phyloP scores from a whole-genome alignment of 2,329 filamentous ascomycete species.

The Westerdykella ornata region DNA sequence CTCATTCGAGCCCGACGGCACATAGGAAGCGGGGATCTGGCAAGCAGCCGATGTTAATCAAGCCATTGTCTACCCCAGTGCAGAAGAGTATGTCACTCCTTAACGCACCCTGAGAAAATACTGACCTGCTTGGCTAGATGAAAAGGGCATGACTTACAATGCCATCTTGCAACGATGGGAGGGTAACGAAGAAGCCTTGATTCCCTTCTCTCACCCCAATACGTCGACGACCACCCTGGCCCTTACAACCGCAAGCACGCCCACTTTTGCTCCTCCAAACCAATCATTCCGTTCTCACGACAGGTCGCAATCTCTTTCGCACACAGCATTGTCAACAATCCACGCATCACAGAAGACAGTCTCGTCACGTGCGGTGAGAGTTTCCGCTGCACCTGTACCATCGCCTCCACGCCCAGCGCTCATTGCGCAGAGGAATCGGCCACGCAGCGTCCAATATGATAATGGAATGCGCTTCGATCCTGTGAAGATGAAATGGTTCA shows the following conservation, averaged over 20 bases:
- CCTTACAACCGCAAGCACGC: conserved; percentile 36
- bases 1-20: conserved; percentile 46
- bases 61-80: conserved; percentile 70
- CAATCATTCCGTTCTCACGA: conserved; percentile 29
- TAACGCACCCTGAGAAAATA: conserved; percentile 2
- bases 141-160: conserved; percentile 97
- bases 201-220: conserved; percentile 57
- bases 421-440: conserved; percentile 77
- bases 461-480: conserved; percentile 99
- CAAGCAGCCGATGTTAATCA: conserved; percentile 81
- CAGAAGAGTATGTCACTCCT: conserved; percentile 62
- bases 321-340: conserved; percentile 35
- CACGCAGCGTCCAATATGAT: conserved; percentile 84
- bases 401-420: conserved; percentile 61
- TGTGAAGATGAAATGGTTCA: conserved; percentile 95
- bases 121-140: conserved; percentile 47
- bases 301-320: conserved; percentile 37
- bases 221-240: conserved; percentile 44
- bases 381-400: conserved; percentile 20
- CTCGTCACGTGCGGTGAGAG: conserved; percentile 28
- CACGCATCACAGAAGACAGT: conserved; percentile 38
- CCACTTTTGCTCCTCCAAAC: conserved; percentile 34
- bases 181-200: conserved; percentile 83
- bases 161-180: conserved; percentile 84
- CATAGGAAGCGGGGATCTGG: conserved; percentile 46